phyloP scores from a whole-genome alignment of 192 early-diverging fungal species.

The Coemansia sp. region DNA sequence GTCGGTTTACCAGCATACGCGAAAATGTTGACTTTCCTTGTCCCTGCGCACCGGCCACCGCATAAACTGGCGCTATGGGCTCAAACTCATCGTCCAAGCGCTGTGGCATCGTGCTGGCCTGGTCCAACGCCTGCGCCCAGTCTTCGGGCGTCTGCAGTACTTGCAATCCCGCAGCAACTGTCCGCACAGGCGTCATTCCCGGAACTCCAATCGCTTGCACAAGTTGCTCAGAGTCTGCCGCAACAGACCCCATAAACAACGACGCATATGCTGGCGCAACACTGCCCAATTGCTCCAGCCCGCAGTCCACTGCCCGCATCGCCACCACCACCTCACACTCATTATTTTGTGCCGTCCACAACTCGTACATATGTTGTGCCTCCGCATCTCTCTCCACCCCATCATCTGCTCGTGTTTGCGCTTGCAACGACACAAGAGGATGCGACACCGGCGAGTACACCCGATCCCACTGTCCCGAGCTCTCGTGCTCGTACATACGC shows the following conservation, averaged over 20 bases:
- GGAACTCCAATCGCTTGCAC: constrained; percentile 1
- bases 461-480: constrained; percentile 26
- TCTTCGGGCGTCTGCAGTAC: constrained; percentile 37
- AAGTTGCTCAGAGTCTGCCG: background rate
- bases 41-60: constrained; percentile 76
- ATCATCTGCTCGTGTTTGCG: background rate
- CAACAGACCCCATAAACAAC: background rate
- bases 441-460: constrained; percentile 54
- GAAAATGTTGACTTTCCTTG: constrained; percentile 90
- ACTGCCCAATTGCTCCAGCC: constrained; percentile 35
- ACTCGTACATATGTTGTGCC: constrained; percentile 9
- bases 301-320: constrained; percentile 34
- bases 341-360: constrained; percentile 16
- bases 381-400: background rate
- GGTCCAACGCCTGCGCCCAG: constrained; percentile 36
- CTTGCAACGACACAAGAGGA: constrained; percentile 26
- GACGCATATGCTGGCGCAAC: constrained; percentile 32
- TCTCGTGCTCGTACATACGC: constrained; percentile 31
- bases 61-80: constrained; percentile 54
- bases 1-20: constrained; percentile 72
- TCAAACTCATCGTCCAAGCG: constrained; percentile 39
- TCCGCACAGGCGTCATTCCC: constrained; percentile 10
- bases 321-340: constrained; percentile 16
- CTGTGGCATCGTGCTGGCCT: constrained; percentile 20
- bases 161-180: constrained; percentile 35